These are phyloP conservation scores for Vanilla planifolia DNA, from an alignment of 106 monocot genomes.

Conservation along the genomic window DNA sequence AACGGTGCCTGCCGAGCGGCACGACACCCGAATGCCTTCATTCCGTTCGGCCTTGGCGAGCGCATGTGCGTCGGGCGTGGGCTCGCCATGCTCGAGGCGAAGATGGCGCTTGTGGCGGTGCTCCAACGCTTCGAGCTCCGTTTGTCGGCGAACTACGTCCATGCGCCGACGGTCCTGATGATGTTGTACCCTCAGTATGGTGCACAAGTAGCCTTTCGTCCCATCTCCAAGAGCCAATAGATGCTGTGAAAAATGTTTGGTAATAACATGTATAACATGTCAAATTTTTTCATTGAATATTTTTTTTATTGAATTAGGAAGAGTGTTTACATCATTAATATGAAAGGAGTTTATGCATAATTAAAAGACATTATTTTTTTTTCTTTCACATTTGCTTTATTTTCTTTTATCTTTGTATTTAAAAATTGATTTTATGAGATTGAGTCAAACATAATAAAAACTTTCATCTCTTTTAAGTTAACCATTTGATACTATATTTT, in stretches of 20 bases:
- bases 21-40: conserved; percentile 44
- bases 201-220: conserved; percentile 48
- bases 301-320: too few relatives aligned
- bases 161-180: conserved; percentile 70
- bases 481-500: too few relatives aligned
- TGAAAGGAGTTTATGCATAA: too few relatives aligned
- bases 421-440: too few relatives aligned
- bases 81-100: conserved; percentile 61
- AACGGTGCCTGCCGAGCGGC: conserved; percentile 46
- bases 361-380: too few relatives aligned
- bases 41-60: conserved; percentile 67
- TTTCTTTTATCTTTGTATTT: too few relatives aligned
- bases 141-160: conserved; percentile 45
- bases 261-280: too few relatives aligned
- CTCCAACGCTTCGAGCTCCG: conserved; percentile 52
- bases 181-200: conserved; percentile 64
- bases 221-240: not conserved
- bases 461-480: too few relatives aligned
- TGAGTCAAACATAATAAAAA: too few relatives aligned
- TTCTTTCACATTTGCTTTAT: too few relatives aligned
- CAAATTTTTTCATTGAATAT: too few relatives aligned
- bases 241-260: not conserved
- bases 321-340: too few relatives aligned
- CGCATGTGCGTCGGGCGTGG: conserved; percentile 79
- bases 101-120: conserved; percentile 51